phyloP scores from a whole-genome alignment of 75 land plant genomes.

The Picea glauca region DNA sequence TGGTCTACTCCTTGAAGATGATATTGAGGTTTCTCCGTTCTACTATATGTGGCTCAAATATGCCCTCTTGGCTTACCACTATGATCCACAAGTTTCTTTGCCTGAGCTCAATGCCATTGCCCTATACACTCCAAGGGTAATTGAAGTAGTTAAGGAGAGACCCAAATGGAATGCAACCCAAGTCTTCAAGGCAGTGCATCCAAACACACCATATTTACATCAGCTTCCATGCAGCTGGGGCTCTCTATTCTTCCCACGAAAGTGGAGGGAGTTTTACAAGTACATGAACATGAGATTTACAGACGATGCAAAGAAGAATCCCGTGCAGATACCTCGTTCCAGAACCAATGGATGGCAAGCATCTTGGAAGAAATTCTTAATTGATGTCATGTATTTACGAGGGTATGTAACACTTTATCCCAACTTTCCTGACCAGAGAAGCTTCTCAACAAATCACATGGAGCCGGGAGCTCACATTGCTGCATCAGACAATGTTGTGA shows the following conservation, averaged over 20 bases:
- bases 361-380: conserved; percentile 49
- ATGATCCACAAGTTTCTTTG: conserved; percentile 31
- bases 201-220: conserved; percentile 49
- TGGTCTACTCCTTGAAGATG: conserved; percentile 48
- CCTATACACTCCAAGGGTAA: conserved; percentile 42
- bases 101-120: conserved; percentile 46
- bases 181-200: conserved; percentile 25
- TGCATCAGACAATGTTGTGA: conserved; percentile 33
- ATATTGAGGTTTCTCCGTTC: conserved; percentile 53
- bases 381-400: conserved; percentile 48
- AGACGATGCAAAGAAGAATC: conserved; percentile 36
- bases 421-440: conserved; percentile 47
- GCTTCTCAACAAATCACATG: conserved; percentile 60
- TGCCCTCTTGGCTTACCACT: conserved; percentile 40
- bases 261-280: conserved; percentile 49
- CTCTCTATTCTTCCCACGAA: conserved; percentile 40
- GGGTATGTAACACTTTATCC: conserved; percentile 53
- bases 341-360: conserved; percentile 46
- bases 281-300: conserved; percentile 49
- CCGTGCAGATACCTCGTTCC: conserved; percentile 44
- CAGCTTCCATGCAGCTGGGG: conserved; percentile 66
- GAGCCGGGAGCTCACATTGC: conserved; percentile 51
- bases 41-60: conserved; percentile 58
- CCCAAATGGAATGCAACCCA: conserved; percentile 48
- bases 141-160: conserved; percentile 47